Base-by-base conservation (phyloP, 768 basidiomycete genomes). In the Suillus lakei region DNA sequence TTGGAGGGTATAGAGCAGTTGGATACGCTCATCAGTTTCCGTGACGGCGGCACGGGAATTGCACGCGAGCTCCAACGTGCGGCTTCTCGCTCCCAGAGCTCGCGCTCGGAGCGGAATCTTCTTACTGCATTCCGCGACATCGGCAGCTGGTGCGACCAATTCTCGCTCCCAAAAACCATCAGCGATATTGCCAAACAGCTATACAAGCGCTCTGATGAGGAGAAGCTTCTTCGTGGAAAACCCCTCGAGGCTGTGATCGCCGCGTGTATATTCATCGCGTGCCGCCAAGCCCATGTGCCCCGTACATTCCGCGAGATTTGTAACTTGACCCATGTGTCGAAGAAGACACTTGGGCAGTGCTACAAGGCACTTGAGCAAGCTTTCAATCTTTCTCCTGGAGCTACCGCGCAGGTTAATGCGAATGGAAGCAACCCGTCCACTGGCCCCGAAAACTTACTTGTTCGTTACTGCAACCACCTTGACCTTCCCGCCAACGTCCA, bases 181-280 rank as follows among this genome's bases (percentile, higher is more conserved):
- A 90, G 90, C 85, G 95, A 98, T 73, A 95, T 95, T 67, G 96
- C 96, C 58, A 98, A 98, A 78, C 96, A 98, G 80, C 84, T 98
- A 10, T 99, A 96, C 84, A 98, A 97, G 80, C 92, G 96, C 53
- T 93, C 94, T 23, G 95, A 98, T 77, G 97, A 98, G 78, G 96
- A 97, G 77, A 95, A 95, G 75, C 84, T 96, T 28, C 83, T 97
- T 4, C 91, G 92, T 55, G 95, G 95, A 39, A 98, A 98, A 77
- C 91, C 92, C 2, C 85, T 94, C 68, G 92, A 96, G 65, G 96
- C 96, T 6, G 90, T 98, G 74, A 95, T 98, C 67, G 97, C 97
- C 34, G 96, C 97, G 1, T 98, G 97, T 79, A 96, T 99, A 74
- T 98, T 99, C 77, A 96, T 98, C 71, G 97, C 96, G 0, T 98